Percentiles rank a stretch among this genome's conserved stretches.
These are phyloP conservation scores for Hapsidospora chrysogenum DNA, from an alignment of 495 filamentous ascomycete genomes.

Conservation along the genomic window DNA sequence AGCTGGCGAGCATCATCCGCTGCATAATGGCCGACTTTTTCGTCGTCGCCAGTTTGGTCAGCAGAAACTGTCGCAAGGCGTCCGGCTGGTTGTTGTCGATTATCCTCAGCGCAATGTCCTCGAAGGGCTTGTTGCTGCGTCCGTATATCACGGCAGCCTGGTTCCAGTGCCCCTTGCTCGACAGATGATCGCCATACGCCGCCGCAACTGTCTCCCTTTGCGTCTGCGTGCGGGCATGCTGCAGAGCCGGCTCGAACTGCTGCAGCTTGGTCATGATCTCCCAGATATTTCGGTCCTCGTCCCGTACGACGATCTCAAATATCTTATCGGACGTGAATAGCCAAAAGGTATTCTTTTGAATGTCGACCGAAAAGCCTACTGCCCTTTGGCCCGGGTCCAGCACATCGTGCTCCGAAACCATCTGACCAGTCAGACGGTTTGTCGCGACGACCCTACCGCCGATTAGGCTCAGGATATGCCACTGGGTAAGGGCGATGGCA, in stretches of 20 bases:
- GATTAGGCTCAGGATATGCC: constrained; percentile 77
- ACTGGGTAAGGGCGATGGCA: constrained; percentile 76
- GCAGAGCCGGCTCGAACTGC: constrained; percentile 72
- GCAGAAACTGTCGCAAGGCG: constrained; percentile 76
- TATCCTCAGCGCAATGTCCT: constrained; percentile 81
- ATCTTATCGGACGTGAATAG: constrained; percentile 81
- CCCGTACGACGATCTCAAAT: constrained; percentile 76
- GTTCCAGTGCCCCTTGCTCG: constrained; percentile 57
- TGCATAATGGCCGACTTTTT: constrained; percentile 84
- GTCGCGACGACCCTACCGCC: constrained; percentile 67
- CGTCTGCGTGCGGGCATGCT: constrained; percentile 51
- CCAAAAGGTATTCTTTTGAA: constrained; percentile 92
- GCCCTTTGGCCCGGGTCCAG: constrained; percentile 65
- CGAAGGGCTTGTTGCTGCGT: constrained; percentile 89
- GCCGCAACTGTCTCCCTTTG: constrained; percentile 83
- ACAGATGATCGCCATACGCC: constrained; percentile 75
- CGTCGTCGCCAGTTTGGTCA: constrained; percentile 65
- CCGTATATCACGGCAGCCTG: constrained; percentile 87
- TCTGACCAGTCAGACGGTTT: constrained; percentile 67
- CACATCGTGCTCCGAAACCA: constrained; percentile 74
- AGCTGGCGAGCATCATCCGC: constrained; percentile 82
- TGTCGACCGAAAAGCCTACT: constrained; percentile 68
- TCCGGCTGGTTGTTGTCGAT: constrained; percentile 83
- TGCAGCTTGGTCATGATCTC: constrained; percentile 72
- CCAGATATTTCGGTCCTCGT: constrained; percentile 91